Evolutionary conservation across 257 asterid species (phyloP).

Genomic region (Voacanga thouarsii): DNA sequence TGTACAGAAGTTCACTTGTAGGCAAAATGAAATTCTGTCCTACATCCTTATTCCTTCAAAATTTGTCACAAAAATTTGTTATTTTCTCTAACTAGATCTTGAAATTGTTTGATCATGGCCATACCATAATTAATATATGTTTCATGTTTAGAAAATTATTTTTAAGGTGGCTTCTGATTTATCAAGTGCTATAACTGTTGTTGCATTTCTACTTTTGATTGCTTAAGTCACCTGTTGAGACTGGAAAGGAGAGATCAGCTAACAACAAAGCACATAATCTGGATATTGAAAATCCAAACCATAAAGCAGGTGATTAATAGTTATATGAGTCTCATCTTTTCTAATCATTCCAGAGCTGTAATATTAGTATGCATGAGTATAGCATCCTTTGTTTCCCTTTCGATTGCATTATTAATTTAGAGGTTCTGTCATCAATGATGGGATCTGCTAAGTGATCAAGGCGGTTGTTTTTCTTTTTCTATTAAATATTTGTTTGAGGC

Average conservation of each 20-base stretch:
- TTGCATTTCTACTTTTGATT: conserved; percentile 13
- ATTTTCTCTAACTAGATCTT: no score
- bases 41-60: no score
- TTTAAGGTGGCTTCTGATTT: background rate
- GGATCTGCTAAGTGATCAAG: no score
- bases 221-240: conserved; percentile 40
- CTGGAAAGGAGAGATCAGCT: conserved; percentile 29
- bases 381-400: background rate
- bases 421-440: no score
- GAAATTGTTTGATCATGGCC: no score
- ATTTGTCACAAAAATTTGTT: no score
- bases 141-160: background rate
- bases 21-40: background rate
- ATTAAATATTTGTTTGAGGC: no score
- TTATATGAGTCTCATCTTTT: background rate
- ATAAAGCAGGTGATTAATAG: conserved; percentile 46
- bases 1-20: background rate
- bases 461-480: no score
- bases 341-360: background rate
- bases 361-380: background rate
- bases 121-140: background rate
- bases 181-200: background rate
- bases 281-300: conserved; percentile 19
- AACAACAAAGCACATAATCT: conserved; percentile 28
- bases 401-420: no score